Evolutionary conservation across 2,329 filamentous ascomycete species (phyloP).

Genomic region (Aspergillus persii): DNA sequence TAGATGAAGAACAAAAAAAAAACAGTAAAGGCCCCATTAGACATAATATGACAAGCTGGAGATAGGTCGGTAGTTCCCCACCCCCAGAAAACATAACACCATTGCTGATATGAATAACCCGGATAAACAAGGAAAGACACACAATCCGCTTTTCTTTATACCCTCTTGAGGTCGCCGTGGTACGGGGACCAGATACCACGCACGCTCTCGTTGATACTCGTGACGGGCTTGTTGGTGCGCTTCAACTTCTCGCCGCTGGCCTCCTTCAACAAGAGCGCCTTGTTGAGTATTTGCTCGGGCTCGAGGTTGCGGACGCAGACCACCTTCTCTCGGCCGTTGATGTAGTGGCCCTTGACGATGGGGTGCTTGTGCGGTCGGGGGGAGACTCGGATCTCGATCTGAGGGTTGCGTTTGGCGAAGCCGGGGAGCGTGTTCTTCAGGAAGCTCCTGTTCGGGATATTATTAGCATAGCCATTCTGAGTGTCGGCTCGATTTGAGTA

Average conservation of each 20-base stretch:
- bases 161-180: conserved; percentile 54
- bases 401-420: conserved; percentile 79
- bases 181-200: conserved; percentile 65
- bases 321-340: conserved; percentile 82
- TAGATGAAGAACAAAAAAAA: conserved; percentile 19
- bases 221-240: conserved; percentile 58
- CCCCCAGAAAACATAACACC: conserved; percentile 17
- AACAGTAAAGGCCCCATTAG: conserved; percentile 23
- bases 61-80: conserved; percentile 5
- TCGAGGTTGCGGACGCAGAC: conserved; percentile 88
- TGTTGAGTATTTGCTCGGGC: conserved; percentile 74
- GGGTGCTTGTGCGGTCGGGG: conserved; percentile 89
- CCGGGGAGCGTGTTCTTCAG: conserved; percentile 71
- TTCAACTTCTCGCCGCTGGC: conserved; percentile 50
- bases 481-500: background rate
- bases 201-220: conserved; percentile 62
- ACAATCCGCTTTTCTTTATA: conserved; percentile 34
- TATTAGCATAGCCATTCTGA: background rate
- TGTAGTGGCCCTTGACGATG: conserved; percentile 83
- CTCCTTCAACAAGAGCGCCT: conserved; percentile 56
- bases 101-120: conserved; percentile 9
- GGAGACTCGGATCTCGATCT: conserved; percentile 88
- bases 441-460: conserved; percentile 61
- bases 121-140: conserved; percentile 8
- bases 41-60: conserved; percentile 24